phyloP scores from a whole-genome alignment of 2,329 filamentous ascomycete species.

The Fusarium guadeloupense region DNA sequence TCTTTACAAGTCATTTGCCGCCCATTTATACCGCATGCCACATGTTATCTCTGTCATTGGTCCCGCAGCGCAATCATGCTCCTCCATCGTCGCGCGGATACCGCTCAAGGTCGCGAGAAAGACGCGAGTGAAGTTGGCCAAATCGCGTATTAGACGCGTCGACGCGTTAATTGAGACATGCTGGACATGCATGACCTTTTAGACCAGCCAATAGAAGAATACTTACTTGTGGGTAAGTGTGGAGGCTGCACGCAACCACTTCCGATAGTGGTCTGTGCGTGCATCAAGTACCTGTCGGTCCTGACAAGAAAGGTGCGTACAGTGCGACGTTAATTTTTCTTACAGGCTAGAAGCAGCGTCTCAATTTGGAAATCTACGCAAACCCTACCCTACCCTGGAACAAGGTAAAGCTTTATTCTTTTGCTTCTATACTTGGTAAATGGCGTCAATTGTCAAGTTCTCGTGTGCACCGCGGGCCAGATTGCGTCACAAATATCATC shows the following conservation, averaged over 20 bases:
- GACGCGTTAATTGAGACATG: slow-evolving; percentile 32
- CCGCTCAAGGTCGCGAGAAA: slow-evolving; percentile 21
- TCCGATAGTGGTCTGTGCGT: slow-evolving; percentile 39
- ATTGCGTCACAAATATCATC: slow-evolving; percentile 9
- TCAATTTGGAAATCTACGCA: too few relatives aligned
- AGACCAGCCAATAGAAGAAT: slow-evolving; percentile 25
- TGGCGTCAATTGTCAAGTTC: neutral
- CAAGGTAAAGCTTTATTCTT: neutral
- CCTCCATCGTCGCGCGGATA: slow-evolving; percentile 19
- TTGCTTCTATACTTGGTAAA: neutral
- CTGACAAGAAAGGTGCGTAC: slow-evolving; percentile 10
- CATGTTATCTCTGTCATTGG: slow-evolving; percentile 18
- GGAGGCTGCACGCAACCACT: slow-evolving; percentile 38
- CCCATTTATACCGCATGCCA: slow-evolving; percentile 12
- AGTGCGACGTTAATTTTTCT: neutral
- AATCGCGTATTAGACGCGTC: slow-evolving; percentile 22
- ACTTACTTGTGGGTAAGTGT: slow-evolving; percentile 11
- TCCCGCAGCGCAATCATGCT: slow-evolving; percentile 6
- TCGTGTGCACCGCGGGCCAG: neutral
- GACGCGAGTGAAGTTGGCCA: slow-evolving; percentile 18
- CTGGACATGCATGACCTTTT: slow-evolving; percentile 4
- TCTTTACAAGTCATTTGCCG: slow-evolving; percentile 12
- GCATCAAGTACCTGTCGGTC: slow-evolving; percentile 29
- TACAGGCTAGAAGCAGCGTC: neutral
- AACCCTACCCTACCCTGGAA: neutral